Evolutionary conservation across 2,329 filamentous ascomycete genomes (phyloP).

Genomic region (Colletotrichum endophyticum): DNA sequence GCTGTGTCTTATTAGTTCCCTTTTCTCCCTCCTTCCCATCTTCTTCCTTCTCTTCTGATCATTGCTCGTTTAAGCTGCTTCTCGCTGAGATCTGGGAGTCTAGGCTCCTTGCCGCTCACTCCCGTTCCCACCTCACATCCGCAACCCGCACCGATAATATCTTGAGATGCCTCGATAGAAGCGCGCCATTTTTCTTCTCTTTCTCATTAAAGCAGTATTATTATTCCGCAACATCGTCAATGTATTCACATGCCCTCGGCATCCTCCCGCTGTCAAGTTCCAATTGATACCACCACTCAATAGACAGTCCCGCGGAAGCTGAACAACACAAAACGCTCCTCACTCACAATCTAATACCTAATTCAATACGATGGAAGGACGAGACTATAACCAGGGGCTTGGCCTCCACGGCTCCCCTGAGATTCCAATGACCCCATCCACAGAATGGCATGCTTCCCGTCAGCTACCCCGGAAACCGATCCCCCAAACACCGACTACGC

Average conservation of each 20-base stretch:
- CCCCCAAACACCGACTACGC: background rate
- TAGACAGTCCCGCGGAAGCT: background rate
- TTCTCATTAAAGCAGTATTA: background rate
- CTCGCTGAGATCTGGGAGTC: background rate
- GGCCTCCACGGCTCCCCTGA: background rate
- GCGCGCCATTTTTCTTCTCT: background rate
- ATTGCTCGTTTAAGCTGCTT: background rate
- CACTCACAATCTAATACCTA: background rate
- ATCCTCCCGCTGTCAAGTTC: background rate
- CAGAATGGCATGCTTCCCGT: slow-evolving; percentile 1
- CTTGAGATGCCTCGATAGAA: background rate
- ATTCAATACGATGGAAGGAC: background rate
- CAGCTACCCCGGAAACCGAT: slow-evolving; percentile 3
- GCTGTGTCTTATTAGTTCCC: slow-evolving; percentile 1
- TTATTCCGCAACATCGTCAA: background rate
- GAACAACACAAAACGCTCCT: background rate
- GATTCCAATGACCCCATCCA: slow-evolving; percentile 2
- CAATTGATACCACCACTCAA: background rate
- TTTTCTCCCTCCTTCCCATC: background rate
- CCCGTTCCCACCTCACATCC: background rate
- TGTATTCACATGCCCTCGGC: background rate
- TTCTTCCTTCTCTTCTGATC: background rate
- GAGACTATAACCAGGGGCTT: background rate
- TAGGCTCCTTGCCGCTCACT: background rate
- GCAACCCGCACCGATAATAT: background rate